Percentiles rank a stretch among this genome's conserved stretches.
phyloP scores from a whole-genome alignment of 2,329 filamentous ascomycete genomes.

The Arachnomyces sp. region DNA sequence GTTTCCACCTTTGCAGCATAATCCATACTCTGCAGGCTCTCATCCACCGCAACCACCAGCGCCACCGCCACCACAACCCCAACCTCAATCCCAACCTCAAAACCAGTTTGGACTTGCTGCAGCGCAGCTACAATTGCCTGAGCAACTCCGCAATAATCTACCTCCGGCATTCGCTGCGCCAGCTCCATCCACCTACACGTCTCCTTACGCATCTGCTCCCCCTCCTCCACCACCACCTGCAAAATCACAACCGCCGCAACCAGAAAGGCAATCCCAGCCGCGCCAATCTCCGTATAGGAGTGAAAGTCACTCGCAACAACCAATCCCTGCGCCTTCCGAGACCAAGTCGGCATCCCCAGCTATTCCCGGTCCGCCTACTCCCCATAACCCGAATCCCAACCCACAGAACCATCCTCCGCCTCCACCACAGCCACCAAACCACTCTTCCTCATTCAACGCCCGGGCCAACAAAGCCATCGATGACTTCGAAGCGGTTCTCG shows the following conservation, averaged over 20 bases:
- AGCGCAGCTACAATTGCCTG: slow-evolving; percentile 26
- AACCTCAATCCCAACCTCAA: slow-evolving; percentile 2
- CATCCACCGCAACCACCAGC: slow-evolving; percentile 18
- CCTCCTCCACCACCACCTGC: slow-evolving; percentile 26
- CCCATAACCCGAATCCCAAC: slow-evolving; percentile 4
- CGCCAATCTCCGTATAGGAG: slow-evolving; percentile 8
- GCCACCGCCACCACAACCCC: slow-evolving; percentile 5
- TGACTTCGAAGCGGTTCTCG: slow-evolving; percentile 37
- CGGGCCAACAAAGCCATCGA: slow-evolving; percentile 38
- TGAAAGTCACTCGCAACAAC: slow-evolving; percentile 12
- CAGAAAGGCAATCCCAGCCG: slow-evolving; percentile 12
- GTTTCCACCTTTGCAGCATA: slow-evolving; percentile 12
- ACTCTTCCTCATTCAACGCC: slow-evolving; percentile 30
- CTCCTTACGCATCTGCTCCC: slow-evolving; percentile 34
- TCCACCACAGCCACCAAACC: slow-evolving; percentile 5
- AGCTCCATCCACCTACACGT: slow-evolving; percentile 31
- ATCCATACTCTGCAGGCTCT: slow-evolving; percentile 4
- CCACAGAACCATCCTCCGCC: background rate
- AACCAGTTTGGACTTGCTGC: slow-evolving; percentile 4
- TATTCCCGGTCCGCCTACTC: slow-evolving; percentile 9
- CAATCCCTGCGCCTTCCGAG: slow-evolving; percentile 9
- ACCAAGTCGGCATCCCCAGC: slow-evolving; percentile 13
- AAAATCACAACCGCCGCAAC: slow-evolving; percentile 10
- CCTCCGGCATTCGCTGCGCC: slow-evolving; percentile 32
- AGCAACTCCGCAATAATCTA: slow-evolving; percentile 31